Base-by-base conservation (phyloP, 169 alveolate genomes). In the Plasmodium relictum region DNA sequence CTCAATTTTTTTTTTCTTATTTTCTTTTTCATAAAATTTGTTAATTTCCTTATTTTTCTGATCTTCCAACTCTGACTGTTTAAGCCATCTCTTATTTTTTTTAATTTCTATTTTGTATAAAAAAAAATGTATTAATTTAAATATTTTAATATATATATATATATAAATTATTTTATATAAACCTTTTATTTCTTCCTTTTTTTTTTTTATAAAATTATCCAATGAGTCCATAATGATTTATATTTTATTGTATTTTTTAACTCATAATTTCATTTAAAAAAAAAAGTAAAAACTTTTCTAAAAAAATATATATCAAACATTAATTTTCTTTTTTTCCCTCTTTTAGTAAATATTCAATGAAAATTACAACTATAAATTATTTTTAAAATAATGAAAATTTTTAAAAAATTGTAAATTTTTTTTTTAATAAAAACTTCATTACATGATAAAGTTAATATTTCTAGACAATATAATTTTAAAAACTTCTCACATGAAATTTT, bases 101-200 rank as follows among this genome's bases (percentile, higher is more conserved):
- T 80, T 80, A 71, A 80, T 80, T 80, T 80, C 90, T 78, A 42
- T 78, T 16, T 48, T 6, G 6, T 20, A 54, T 9, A 54, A 52
- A 52, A 8, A 18, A 20, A 26, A 14, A 12, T 16, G 18, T 6
- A 70, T 26, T 48, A 0, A 5, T 26, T 48, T 70, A n/a, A 44
- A 54, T 50, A 50, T 50, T 0, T 45, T 26, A 12, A 9, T 45
- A 1, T 26, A 44, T 5, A 24, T 69, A 45, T 3, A 37, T 3
- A 24, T 20, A 20, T 6, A 26, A 2, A 72, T 54, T 50, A 10
- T 48, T 50, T 48, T 48, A n/a, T 24, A 6, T n/a, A 45, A 18
- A 78, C 89, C 89, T 80, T 80, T 80, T 66, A 80, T 80, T 80
- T 80, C 90, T 68, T 80, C 90, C 45, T 80, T 80, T 62, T 80